Conservation (phyloP, 768 basidiomycete genomes). For the Rhodotorula graminis region DNA sequence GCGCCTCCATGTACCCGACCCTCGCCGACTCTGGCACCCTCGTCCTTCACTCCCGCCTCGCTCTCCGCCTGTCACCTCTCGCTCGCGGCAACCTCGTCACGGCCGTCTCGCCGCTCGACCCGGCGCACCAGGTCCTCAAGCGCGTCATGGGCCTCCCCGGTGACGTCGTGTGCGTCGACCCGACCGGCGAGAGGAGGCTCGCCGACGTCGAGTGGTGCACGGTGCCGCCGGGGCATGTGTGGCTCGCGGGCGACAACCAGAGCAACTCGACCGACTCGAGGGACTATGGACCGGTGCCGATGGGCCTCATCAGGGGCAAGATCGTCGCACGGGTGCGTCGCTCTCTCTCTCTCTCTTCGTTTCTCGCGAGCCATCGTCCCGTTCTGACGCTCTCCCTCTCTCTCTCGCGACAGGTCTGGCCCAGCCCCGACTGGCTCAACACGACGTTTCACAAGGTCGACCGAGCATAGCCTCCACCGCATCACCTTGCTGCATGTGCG, state of each 20-base stretch:
- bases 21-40: conserved; percentile 23
- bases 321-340: conserved; percentile 47
- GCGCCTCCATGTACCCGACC: conserved; percentile 39
- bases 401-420: conserved; percentile 21
- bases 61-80: conserved; percentile 14
- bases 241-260: conserved; percentile 86
- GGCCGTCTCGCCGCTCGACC: conserved; percentile 30
- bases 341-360: no score
- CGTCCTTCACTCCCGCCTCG: conserved; percentile 35
- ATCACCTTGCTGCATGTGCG: no score
- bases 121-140: conserved; percentile 52
- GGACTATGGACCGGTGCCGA: conserved; percentile 84
- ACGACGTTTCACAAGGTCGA: background rate
- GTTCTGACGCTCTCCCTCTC: background rate
- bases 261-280: conserved; percentile 79
- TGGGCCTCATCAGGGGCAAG: conserved; percentile 67
- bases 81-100: conserved; percentile 36
- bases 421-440: conserved; percentile 8
- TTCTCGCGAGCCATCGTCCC: no score
- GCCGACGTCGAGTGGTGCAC: conserved; percentile 24
- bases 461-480: background rate
- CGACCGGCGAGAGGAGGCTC: conserved; percentile 47
- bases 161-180: conserved; percentile 82
- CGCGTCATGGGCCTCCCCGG: conserved; percentile 84
- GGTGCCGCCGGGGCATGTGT: conserved; percentile 47